Conservation (phyloP, 2,329 filamentous ascomycete species). For the Colletotrichum sp. region DNA sequence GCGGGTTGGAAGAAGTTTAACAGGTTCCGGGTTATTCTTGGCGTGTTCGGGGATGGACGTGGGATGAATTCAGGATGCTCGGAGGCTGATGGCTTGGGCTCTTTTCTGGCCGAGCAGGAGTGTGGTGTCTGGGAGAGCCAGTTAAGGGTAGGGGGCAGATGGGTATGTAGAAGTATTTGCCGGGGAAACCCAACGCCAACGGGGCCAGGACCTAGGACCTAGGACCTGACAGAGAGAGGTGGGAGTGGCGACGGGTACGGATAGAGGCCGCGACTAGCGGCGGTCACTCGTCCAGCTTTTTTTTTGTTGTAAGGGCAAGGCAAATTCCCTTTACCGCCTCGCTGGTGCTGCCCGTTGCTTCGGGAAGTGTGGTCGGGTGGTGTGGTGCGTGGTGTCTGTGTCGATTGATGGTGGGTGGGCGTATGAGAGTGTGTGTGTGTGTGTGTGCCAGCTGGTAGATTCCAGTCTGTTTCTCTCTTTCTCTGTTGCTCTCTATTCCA, state of each 20-base stretch:
- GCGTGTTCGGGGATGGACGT: slow-evolving; percentile 12
- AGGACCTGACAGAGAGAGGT: slow-evolving; percentile 6
- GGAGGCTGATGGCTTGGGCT: slow-evolving; percentile 17
- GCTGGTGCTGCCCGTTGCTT: slow-evolving; percentile 6
- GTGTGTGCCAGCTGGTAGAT: not conserved
- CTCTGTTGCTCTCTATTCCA: not conserved
- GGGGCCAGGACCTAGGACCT: slow-evolving; percentile 2
- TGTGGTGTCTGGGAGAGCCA: not conserved
- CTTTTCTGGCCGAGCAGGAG: not conserved
- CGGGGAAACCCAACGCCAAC: not conserved
- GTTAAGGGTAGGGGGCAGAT: not conserved
- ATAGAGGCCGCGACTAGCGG: not conserved
- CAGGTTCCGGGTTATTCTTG: slow-evolving; percentile 17
- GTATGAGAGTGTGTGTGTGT: not conserved
- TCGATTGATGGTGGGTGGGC: not conserved
- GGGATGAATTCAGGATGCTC: slow-evolving; percentile 18
- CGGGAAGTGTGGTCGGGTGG: not conserved
- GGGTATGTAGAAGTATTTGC: slow-evolving; percentile 7
- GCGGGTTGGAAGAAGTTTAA: slow-evolving; percentile 17
- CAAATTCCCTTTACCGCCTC: slow-evolving; percentile 12
- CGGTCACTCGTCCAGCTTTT: slow-evolving; percentile 13
- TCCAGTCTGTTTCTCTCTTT: not conserved
- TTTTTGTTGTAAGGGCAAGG: not conserved
- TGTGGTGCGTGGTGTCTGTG: slow-evolving; percentile 6
- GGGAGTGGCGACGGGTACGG: slow-evolving; percentile 16